phyloP scores from a whole-genome alignment of 768 basidiomycete genomes.

The Hydnomerulius pinastri region DNA sequence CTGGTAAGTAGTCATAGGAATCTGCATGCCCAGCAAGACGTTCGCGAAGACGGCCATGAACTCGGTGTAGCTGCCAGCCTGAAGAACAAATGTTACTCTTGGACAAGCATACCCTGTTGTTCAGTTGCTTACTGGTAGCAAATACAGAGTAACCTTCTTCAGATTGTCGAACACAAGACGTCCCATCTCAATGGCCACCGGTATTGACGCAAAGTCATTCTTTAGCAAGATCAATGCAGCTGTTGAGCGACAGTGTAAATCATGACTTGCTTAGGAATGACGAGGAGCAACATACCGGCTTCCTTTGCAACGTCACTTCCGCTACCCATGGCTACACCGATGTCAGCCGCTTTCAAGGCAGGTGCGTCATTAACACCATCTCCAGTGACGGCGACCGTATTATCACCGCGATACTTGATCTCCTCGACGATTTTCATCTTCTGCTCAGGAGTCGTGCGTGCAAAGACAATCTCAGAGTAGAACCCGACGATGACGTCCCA shows the following conservation, averaged over 20 bases:
- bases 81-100: background rate
- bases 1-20: slow-evolving; percentile 54
- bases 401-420: slow-evolving; percentile 47
- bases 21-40: slow-evolving; percentile 60
- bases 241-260: slow-evolving; percentile 10
- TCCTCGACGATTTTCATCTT: slow-evolving; percentile 60
- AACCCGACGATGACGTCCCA: slow-evolving; percentile 41
- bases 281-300: slow-evolving; percentile 39
- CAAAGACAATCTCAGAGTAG: slow-evolving; percentile 52
- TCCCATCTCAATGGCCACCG: slow-evolving; percentile 58
- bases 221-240: slow-evolving; percentile 52
- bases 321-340: slow-evolving; percentile 55
- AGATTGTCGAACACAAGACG: slow-evolving; percentile 61
- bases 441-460: slow-evolving; percentile 57
- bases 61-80: slow-evolving; percentile 58
- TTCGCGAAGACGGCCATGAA: slow-evolving; percentile 58
- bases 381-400: slow-evolving; percentile 55
- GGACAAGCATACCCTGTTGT: background rate
- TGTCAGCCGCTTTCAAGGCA: slow-evolving; percentile 52
- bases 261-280: background rate
- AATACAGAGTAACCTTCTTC: slow-evolving; percentile 47
- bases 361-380: slow-evolving; percentile 60
- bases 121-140: slow-evolving; percentile 39
- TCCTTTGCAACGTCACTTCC: slow-evolving; percentile 55
- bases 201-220: slow-evolving; percentile 60